Base-by-base conservation (phyloP, 2,329 filamentous ascomycete genomes). In the Penicillium griseofulvum region DNA sequence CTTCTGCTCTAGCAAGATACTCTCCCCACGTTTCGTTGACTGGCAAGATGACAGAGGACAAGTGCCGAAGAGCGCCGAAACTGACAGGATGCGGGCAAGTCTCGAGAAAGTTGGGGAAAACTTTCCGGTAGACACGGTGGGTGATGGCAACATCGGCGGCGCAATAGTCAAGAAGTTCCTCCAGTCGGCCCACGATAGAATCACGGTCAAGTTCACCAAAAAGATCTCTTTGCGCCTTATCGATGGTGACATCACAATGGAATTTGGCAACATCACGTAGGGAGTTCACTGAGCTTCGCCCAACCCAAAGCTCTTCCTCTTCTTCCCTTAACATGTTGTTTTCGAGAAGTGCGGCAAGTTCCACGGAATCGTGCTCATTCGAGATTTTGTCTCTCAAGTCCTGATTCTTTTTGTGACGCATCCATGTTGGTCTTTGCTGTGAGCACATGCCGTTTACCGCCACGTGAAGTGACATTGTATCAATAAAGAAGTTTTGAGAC, bases 401-500 rank as follows among this genome's bases (percentile, higher is more conserved):
- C 55, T 88, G 83, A 61, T 88, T 91, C 76, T 99, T 99, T 70
- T 91, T 89, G 73, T 96, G 90, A 72, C 90, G 95, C 87, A 97
- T 91, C 94, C 94, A 99, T 0, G 90, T 96, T 9, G 95, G 94
- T 47, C 94, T 84, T 73, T 99, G 94, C 62, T 89, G 87, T 22
- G 94, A 97, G 74, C 94, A 99, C 94, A 99, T 99, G 59, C 94
- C 94, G 70, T 99, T 99, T 24, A 96, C 93, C 2, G 95, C 95
- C 8, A 96, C 93, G 71, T 99, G 94, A 19, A 99, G 78, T 1
- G 93, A 97, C 94, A 99, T 99, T 29, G 94, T 99, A 71, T 99
- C 94, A 49, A 99, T 76, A 70, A 96, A 99, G 41, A 85, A 88
- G 64, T 91, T 97, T 37, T 86, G 84, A 1, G 90, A 88, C 71